These are phyloP conservation scores for Rhazya stricta DNA, from an alignment of 257 asterid genomes.

Conservation along the genomic window DNA sequence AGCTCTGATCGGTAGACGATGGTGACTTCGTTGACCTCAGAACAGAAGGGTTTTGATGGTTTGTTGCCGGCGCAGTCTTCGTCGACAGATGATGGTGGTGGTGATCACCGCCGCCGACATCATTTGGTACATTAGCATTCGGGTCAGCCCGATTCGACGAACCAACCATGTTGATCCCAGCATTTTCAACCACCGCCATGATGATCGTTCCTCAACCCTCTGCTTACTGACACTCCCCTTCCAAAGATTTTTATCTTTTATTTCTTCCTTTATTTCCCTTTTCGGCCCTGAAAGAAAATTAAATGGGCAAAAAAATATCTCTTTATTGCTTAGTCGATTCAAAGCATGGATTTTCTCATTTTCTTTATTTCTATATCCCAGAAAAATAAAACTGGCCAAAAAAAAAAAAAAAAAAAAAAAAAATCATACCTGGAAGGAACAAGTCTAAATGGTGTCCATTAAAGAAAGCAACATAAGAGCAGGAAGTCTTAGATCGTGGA, in stretches of 20 bases:
- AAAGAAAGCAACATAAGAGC: slow-evolving; percentile 15
- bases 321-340: not conserved
- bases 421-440: slow-evolving; percentile 35
- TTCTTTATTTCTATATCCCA: not conserved
- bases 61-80: slow-evolving; percentile 14
- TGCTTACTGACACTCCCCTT: slow-evolving; percentile 13
- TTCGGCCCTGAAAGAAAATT: slow-evolving; percentile 8
- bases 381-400: not conserved
- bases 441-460: slow-evolving; percentile 49
- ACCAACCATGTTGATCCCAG: slow-evolving; percentile 39
- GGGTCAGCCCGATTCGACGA: slow-evolving; percentile 49
- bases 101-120: slow-evolving; percentile 31
- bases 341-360: not conserved
- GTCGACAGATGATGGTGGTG: slow-evolving; percentile 35
- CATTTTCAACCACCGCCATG: slow-evolving; percentile 94
- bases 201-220: slow-evolving; percentile 40
- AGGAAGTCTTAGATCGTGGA: slow-evolving; percentile 28
- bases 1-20: slow-evolving; percentile 5
- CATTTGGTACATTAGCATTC: slow-evolving; percentile 28
- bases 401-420: not conserved
- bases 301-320: not conserved
- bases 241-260: not conserved
- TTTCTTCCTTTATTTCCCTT: not conserved
- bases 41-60: slow-evolving; percentile 1
- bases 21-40: slow-evolving; percentile 7